Evolutionary conservation across 1,284 basidiomycete species (phyloP), one percentile per base, ranked within the genome.

Genomic region (Cystobasidium pallidum): DNA sequence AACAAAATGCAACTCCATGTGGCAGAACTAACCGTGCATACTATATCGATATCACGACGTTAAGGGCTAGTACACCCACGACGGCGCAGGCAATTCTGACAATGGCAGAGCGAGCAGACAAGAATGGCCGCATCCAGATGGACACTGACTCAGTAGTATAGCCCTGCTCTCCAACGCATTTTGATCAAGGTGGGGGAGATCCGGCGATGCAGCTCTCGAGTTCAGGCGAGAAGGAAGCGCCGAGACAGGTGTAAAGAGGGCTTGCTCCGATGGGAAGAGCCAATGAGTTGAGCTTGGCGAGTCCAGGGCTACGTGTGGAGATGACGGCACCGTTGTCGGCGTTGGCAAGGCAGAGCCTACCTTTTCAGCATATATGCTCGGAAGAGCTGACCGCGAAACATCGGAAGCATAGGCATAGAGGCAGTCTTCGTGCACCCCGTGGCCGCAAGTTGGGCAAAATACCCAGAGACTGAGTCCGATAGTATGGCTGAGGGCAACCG

Each of bases 181-280:
- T 21, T 54, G 51, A 39, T 66, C 64, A 21, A 45, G 26, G 32
- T 66, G 51, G 1, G 64, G 47, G 21, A 61, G 19, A 17, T 63
- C 68, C 17, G 68, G 68, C 26, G 68, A 63, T 4, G 68, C 61
- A 10, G 68, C 68, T 43, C 68, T 58, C 2, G 68, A 71, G n/a
- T 71, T 58, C 1, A 71, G 30, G 32, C 68, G 59, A 19, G 68
- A 71, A 15, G 32, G 47, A 13, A 57, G 51, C 21, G 59, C 45
- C 6, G 68, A 71, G 15, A 45, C 64, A 13, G 64, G 45, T 41
- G 68, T 71, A 34, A 71, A 71, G 28, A 71, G 68, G 41, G 68
- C 68, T 21, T 71, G 68, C 51, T 71, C 68, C 2, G 61, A 63
- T 6, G 68, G 68, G 61, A 63, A 71, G 21, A 71, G 68, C 68